These are phyloP conservation scores for Hirsutella thompsonii DNA, from an alignment of 2,329 filamentous ascomycete species.

Conservation along the genomic window DNA sequence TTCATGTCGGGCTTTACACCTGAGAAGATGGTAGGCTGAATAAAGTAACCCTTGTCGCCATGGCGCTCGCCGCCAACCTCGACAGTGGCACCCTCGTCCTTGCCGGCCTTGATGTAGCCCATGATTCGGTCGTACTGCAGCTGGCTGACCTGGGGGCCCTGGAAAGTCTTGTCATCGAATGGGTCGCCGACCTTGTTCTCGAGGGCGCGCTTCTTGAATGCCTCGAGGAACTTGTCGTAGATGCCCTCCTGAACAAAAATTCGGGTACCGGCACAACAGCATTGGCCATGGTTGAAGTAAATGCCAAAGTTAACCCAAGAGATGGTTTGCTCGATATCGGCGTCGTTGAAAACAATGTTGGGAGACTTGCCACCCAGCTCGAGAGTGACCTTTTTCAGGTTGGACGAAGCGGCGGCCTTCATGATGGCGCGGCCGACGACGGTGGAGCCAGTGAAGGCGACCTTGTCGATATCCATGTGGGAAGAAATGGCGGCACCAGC, in stretches of 20 bases:
- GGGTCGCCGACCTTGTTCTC: slow-evolving; percentile 75
- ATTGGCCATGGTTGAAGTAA: slow-evolving; percentile 53
- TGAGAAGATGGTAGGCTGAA: slow-evolving; percentile 82
- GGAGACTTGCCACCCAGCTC: slow-evolving; percentile 72
- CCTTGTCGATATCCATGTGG: slow-evolving; percentile 74
- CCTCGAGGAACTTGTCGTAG: slow-evolving; percentile 74
- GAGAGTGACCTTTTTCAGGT: slow-evolving; percentile 72
- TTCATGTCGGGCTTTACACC: slow-evolving; percentile 74
- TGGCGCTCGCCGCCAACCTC: slow-evolving; percentile 41
- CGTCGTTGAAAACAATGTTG: slow-evolving; percentile 69
- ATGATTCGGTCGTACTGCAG: slow-evolving; percentile 84
- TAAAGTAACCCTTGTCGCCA: slow-evolving; percentile 75
- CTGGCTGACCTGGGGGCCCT: slow-evolving; percentile 77
- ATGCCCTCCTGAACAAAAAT: slow-evolving; percentile 78
- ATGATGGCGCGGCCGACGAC: slow-evolving; percentile 62
- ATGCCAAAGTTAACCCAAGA: slow-evolving; percentile 65
- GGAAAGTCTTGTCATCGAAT: slow-evolving; percentile 68
- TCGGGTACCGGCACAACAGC: slow-evolving; percentile 65
- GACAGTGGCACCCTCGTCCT: slow-evolving; percentile 46
- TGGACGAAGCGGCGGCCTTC: slow-evolving; percentile 66
- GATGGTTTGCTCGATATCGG: slow-evolving; percentile 64
- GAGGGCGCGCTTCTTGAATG: slow-evolving; percentile 65
- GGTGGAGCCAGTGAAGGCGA: slow-evolving; percentile 73
- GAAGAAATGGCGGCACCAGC: slow-evolving; percentile 64
- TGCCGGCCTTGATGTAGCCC: slow-evolving; percentile 60